These are phyloP conservation scores for Thielaviopsis euricoi DNA, from an alignment of 2,329 filamentous ascomycete species.

Conservation along the genomic window DNA sequence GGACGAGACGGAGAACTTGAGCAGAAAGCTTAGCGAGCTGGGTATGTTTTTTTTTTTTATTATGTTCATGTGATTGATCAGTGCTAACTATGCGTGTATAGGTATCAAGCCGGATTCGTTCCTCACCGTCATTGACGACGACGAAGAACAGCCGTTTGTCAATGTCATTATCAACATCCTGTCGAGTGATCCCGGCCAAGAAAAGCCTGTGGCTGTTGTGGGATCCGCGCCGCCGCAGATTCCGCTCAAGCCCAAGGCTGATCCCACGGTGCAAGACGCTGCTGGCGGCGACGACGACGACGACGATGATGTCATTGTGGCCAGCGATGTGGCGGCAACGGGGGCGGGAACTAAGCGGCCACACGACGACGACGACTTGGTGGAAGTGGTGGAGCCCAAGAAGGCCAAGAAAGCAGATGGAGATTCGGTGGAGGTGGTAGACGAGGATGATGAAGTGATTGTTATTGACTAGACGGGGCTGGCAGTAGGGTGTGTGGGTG, in stretches of 20 bases:
- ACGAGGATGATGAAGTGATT: slow-evolving; percentile 24
- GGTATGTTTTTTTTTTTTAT: slow-evolving; percentile 26
- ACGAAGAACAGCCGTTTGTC: slow-evolving; percentile 56
- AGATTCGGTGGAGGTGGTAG: slow-evolving; percentile 21
- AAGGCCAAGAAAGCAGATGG: slow-evolving; percentile 30
- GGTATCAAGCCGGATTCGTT: slow-evolving; percentile 58
- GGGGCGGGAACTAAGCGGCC: slow-evolving; percentile 26
- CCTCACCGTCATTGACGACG: slow-evolving; percentile 71
- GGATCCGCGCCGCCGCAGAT: slow-evolving; percentile 26
- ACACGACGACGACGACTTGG: slow-evolving; percentile 23
- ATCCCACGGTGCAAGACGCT: slow-evolving; percentile 22
- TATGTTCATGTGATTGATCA: not conserved
- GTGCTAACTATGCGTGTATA: slow-evolving; percentile 19
- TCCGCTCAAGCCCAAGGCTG: slow-evolving; percentile 29
- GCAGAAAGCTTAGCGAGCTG: slow-evolving; percentile 62
- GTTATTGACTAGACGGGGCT: slow-evolving; percentile 37
- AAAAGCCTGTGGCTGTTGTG: not conserved
- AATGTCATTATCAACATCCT: slow-evolving; percentile 62
- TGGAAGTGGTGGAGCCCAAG: slow-evolving; percentile 23
- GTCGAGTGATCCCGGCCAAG: slow-evolving; percentile 21
- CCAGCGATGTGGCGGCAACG: not conserved
- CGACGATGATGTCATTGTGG: slow-evolving; percentile 24
- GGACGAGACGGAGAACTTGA: slow-evolving; percentile 73
- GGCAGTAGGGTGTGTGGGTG: slow-evolving; percentile 17
- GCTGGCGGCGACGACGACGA: slow-evolving; percentile 17